Evolutionary conservation across 2,329 filamentous ascomycete genomes (phyloP), one percentile per base, ranked within the genome.

Genomic region (Cercospora janseana): DNA sequence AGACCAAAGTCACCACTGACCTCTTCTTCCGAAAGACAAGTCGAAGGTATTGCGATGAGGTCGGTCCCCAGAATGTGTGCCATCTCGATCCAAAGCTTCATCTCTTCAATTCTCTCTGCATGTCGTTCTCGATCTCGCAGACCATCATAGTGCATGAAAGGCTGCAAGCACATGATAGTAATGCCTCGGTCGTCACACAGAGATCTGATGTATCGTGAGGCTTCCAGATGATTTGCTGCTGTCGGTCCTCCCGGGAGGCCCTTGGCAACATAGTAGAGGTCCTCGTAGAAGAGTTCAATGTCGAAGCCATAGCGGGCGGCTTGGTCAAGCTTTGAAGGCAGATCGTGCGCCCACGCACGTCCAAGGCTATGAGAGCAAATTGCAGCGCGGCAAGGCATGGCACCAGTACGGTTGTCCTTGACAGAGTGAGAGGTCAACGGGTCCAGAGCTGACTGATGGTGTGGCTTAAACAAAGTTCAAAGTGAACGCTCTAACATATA

Each of bases 331-430:
- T 90, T 92, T 63, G 79, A 71, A 1, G 75, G 68, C 16, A 92
- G 75, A 21, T 75, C 73, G 67, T 92, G 87, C 56, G 85, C 81
- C 63, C 84, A 85, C 61, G 81, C 82, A 32, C 85, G 82, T 32
- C 87, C 87, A 1, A 92, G 76, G 41, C 86, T 90, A 77, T 90
- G 87, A 55, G 85, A 86, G 51, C 83, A 83, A 63, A 92, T 90
- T 29, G 78, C 85, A 57, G 85, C 78, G 57, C 76, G 77, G 66
- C 76, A 81, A 55, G 76, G 63, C 73, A 76, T 76, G 7, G 45
- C 48, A 16, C 29, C 40, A n/a, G 37, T 12, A 13, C n/a, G 15
- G 6, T 26, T 31, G 10, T 38, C 40, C 10, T 38, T 38, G 44
- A 4, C 8, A 34, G 20, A 15, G 10, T 23, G 21, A 13, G 28